Conservation (phyloP, 1,284 basidiomycete genomes). For the Pisolithus thermaeus region DNA sequence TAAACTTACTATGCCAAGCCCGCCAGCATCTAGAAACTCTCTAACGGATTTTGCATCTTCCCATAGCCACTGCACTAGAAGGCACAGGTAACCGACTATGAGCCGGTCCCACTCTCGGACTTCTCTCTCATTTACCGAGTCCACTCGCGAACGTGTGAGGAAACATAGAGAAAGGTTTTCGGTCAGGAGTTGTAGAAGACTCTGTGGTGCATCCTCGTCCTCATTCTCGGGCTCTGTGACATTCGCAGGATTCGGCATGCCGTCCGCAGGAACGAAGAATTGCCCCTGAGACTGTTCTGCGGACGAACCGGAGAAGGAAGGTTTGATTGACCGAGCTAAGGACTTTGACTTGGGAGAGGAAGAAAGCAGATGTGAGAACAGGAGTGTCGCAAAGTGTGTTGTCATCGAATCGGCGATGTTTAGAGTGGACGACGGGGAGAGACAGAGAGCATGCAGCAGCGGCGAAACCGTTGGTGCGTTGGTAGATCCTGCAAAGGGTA, state of each 20-base stretch:
- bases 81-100: constrained; percentile 79
- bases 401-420: constrained; percentile 50
- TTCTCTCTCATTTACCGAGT: constrained; percentile 59
- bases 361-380: constrained; percentile 68
- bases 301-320: constrained; percentile 34
- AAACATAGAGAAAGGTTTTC: constrained; percentile 71
- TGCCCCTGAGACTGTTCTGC: constrained; percentile 33
- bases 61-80: constrained; percentile 94
- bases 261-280: constrained; percentile 74
- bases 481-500: constrained; percentile 19
- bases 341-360: constrained; percentile 70
- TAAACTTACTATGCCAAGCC: constrained; percentile 77
- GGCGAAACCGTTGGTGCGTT: constrained; percentile 49
- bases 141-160: constrained; percentile 59
- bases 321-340: constrained; percentile 65
- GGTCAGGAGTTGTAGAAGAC: constrained; percentile 61
- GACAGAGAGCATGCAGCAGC: constrained; percentile 57
- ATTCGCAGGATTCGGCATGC: constrained; percentile 31
- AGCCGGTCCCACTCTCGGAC: constrained; percentile 85
- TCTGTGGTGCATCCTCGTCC: constrained; percentile 62
- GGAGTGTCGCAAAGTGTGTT: constrained; percentile 61
- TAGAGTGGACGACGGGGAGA: constrained; percentile 48
- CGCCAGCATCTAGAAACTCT: constrained; percentile 88
- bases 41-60: constrained; percentile 85
- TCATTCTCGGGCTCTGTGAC: constrained; percentile 37